These are phyloP conservation scores for Cystobasidium pallidum DNA, from an alignment of 1,284 basidiomycete species.

Conservation along the genomic window DNA sequence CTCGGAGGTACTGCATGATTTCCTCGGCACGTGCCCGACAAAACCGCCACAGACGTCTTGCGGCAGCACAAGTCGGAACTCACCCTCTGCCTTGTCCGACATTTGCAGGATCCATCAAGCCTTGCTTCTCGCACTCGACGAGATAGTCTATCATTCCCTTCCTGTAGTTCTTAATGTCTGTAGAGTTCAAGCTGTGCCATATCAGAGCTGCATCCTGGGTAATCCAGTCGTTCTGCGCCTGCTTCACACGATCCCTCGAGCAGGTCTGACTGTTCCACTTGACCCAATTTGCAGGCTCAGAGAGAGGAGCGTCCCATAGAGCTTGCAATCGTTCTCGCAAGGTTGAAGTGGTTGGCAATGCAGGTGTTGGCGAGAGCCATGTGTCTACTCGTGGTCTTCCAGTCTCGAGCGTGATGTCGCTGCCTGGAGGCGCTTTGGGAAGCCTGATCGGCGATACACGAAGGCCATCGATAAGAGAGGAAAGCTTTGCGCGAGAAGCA, in stretches of 20 bases:
- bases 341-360: slow-evolving; percentile 57
- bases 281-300: slow-evolving; percentile 53
- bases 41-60: slow-evolving; percentile 4
- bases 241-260: slow-evolving; percentile 39
- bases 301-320: slow-evolving; percentile 57
- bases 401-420: slow-evolving; percentile 28
- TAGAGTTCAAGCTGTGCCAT: slow-evolving; percentile 42
- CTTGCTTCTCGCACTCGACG: slow-evolving; percentile 39
- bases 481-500: slow-evolving; percentile 17
- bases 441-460: background rate
- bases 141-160: slow-evolving; percentile 35
- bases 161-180: slow-evolving; percentile 19
- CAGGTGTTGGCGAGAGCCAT: slow-evolving; percentile 50
- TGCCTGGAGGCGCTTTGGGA: slow-evolving; percentile 34
- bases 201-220: slow-evolving; percentile 40
- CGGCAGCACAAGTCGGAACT: background rate
- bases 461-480: slow-evolving; percentile 17
- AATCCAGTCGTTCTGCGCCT: slow-evolving; percentile 45
- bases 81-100: slow-evolving; percentile 41
- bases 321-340: slow-evolving; percentile 57
- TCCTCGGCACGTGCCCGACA: slow-evolving; percentile 18
- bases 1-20: background rate
- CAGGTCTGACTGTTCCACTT: slow-evolving; percentile 49
- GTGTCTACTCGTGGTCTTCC: background rate
- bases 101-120: slow-evolving; percentile 22